Evolutionary conservation across 805 yeast genomes (phyloP), one percentile per base, ranked within the genome.

Genomic region (Saturnispora dispora): DNA sequence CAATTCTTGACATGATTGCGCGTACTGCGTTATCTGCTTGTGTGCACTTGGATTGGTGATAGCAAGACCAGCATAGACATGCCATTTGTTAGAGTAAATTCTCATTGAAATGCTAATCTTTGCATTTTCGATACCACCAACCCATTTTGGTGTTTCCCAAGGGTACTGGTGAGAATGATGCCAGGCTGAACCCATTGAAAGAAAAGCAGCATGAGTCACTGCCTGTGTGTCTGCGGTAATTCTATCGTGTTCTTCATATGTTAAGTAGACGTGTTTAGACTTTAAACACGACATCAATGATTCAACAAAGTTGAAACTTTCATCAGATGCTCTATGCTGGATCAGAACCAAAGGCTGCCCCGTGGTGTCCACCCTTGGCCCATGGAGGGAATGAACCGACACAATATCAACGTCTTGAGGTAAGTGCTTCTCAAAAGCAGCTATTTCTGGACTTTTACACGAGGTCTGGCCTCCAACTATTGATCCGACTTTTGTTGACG

Each of bases 151-250:
- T 3, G 82, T 76, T 56, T 81, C 83, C 99, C 99, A 93, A 0
- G 99, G 99, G 63, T 88, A 93, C 63, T 85, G 83, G 61, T 83
- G 77, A 55, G 77, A 73, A 45, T 82, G 78, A 58, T 78, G 84
- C 99, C 99, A 93, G 6, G 98, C 98, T 7, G 82, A 81, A 5
- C 99, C 99, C 99, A 93, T 93, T 52, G 95, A 83, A 53, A 93
- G 71, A 62, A 93, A 93, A 0, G 97, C 98, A 11, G 97, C 97
- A 64, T 93, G 99, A 0, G 99, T 93, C 17, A 91, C 96, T 0
- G 98, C 98, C 66, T 93, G 99, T 2, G 98, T 93, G 65, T 93
- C 99, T 0, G 99, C 99, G 0, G 99, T 91, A 55, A 93, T 91
- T 59, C 77, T 79, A 65, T 93, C 99, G 65, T 93, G 99, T 63